Base-by-base conservation (phyloP, 352 stramenopile species). In the Globisporangium irregulare region DNA sequence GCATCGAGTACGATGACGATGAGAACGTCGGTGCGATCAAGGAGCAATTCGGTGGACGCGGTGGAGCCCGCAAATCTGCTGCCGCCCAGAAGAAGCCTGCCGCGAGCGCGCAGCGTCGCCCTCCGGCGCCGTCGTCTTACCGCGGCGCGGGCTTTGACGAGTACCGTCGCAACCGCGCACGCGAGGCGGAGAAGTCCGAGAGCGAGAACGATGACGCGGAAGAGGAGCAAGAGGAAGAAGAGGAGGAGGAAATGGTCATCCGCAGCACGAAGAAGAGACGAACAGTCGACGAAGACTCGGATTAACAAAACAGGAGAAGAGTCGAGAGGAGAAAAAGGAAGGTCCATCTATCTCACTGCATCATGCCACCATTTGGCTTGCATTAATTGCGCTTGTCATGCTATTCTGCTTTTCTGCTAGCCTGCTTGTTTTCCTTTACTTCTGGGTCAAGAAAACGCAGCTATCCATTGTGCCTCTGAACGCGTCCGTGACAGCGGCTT, bases 11-110 rank as follows among this genome's bases (percentile, higher is more conserved):
- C 65, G 87, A 95, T 48, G 87, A 95, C 57, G 84, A 92, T 48
- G 86, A 93, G 46, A 89, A 93, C 66, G 82, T 95, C 3, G 87
- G 81, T 3, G 86, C 84, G 10, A 95, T 93, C 74, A 95, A 93
- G 69, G 84, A 95, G 51, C 84, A 94, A 66, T 95, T 87, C 57
- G 86, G 87, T 22, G 77, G 71, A 4, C 75, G 83, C 55, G 84
- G 85, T 9, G 74, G 66, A 3, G 70, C 79, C 36, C 79, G 80
- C 53, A 90, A 87, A 57, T 72, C 72, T 24, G 68, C 71, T 32
- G 62, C 41, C 1, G 54, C 69, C 20, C 72, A 78, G 0, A 81
- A 81, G 48, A 72, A 55, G 32, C 66, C 76, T 2, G 69, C 72
- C 1, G 69, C 72, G 12, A 72, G 71, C n/a, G 24, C 62, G 15